Evolutionary conservation across 2,329 filamentous ascomycete genomes (phyloP).

Genomic region (Moelleriella libera): DNA sequence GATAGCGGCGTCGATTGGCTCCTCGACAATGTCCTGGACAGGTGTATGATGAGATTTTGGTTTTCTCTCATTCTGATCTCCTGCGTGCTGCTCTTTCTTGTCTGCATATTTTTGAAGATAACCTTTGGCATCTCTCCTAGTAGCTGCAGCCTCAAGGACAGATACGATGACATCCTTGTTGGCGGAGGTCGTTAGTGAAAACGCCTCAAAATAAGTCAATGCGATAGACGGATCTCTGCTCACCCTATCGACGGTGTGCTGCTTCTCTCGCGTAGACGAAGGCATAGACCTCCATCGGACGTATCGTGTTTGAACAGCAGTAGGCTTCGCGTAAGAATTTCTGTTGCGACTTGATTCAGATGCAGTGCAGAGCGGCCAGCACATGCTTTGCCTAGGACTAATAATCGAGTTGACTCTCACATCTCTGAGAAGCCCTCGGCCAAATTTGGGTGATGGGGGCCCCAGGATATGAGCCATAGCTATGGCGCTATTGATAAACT

Average conservation of each 20-base stretch:
- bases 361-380: too few relatives aligned
- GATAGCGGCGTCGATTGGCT: constrained; percentile 52
- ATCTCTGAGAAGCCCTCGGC: too few relatives aligned
- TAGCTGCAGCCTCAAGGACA: constrained; percentile 75
- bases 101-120: constrained; percentile 73
- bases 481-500: too few relatives aligned
- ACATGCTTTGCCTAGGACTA: too few relatives aligned
- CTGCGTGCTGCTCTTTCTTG: constrained; percentile 10
- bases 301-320: not conserved
- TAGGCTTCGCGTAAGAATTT: too few relatives aligned
- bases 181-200: not conserved
- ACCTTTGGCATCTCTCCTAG: constrained; percentile 81
- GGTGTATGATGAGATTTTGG: not conserved
- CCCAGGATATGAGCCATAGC: too few relatives aligned
- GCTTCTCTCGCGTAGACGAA: constrained; percentile 15
- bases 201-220: not conserved
- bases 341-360: too few relatives aligned
- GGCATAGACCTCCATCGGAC: constrained; percentile 15
- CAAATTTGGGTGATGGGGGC: too few relatives aligned
- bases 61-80: not conserved
- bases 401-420: too few relatives aligned
- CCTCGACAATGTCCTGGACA: not conserved
- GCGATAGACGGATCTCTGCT: not conserved
- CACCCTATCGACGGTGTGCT: constrained; percentile 18
- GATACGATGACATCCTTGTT: constrained; percentile 70